phyloP scores from a whole-genome alignment of 306 rosid genomes.

The Quercus glauca region DNA sequence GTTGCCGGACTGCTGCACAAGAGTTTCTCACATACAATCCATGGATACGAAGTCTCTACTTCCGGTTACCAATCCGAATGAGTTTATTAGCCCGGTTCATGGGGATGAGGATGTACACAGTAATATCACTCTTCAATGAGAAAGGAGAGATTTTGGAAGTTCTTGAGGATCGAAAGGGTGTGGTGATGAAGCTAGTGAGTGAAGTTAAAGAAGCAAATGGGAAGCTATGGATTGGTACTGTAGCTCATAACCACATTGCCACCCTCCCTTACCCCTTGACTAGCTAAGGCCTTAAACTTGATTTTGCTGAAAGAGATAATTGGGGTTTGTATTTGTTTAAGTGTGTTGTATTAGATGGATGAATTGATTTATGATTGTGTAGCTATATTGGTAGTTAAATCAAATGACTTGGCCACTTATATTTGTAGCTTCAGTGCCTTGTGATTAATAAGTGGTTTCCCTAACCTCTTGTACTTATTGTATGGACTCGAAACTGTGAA shows the following conservation, averaged over 20 bases:
- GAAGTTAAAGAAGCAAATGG: slow-evolving; percentile 78
- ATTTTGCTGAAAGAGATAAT: not conserved
- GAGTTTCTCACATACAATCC: slow-evolving; percentile 71
- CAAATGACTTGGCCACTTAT: not conserved
- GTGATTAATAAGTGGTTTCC: not conserved
- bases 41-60: slow-evolving; percentile 71
- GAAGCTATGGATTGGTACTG: slow-evolving; percentile 94
- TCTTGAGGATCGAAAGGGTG: slow-evolving; percentile 66
- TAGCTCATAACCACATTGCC: slow-evolving; percentile 89
- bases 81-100: slow-evolving; percentile 51
- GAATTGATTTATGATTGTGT: not conserved
- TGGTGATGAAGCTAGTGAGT: slow-evolving; percentile 80
- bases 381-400: not conserved
- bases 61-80: slow-evolving; percentile 72
- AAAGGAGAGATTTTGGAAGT: slow-evolving; percentile 76
- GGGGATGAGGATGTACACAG: slow-evolving; percentile 92
- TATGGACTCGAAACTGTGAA: not conserved
- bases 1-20: slow-evolving; percentile 78
- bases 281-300: not conserved
- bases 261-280: slow-evolving; percentile 65
- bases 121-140: slow-evolving; percentile 54
- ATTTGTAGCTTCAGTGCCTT: not conserved
- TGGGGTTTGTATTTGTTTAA: slow-evolving; percentile 8
- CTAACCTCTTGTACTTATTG: not conserved
- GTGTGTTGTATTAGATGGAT: not conserved